Conservation (phyloP, 176 grass and related monocot species). For the Tuctoria greenei region DNA sequence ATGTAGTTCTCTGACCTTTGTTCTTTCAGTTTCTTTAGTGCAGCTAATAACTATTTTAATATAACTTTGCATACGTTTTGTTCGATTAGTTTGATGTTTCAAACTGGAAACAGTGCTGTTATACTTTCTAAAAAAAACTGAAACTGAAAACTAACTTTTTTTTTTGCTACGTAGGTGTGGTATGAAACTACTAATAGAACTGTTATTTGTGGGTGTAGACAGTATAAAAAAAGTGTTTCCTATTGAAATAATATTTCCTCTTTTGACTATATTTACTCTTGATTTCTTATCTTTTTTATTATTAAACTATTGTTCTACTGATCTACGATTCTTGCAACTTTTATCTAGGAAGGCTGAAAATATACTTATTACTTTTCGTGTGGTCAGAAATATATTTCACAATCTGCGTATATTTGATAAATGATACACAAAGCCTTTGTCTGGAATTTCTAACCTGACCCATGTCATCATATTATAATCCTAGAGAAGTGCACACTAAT, state of each 20-base stretch:
- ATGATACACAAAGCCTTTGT: conserved; percentile 4
- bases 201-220: conserved; percentile 10
- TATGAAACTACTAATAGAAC: not conserved
- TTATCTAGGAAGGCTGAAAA: not conserved
- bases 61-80: not conserved
- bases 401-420: not conserved
- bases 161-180: not conserved
- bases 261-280: not conserved
- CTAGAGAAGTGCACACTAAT: not conserved
- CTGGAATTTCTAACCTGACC: conserved; percentile 8
- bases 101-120: not conserved
- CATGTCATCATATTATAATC: not conserved
- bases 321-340: not conserved
- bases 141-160: too few species aligned
- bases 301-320: not conserved
- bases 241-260: conserved; percentile 1
- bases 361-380: not conserved
- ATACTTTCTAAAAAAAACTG: too few species aligned
- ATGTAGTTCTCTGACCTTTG: not conserved
- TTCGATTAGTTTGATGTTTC: conserved; percentile 4
- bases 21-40: conserved; percentile 20
- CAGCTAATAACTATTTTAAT: not conserved
- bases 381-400: not conserved
- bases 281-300: conserved; percentile 10
- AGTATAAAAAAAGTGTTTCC: conserved; percentile 13